Evolutionary conservation across 2,329 filamentous ascomycete genomes (phyloP).

Genomic region (Sarocladiaceae sp.): DNA sequence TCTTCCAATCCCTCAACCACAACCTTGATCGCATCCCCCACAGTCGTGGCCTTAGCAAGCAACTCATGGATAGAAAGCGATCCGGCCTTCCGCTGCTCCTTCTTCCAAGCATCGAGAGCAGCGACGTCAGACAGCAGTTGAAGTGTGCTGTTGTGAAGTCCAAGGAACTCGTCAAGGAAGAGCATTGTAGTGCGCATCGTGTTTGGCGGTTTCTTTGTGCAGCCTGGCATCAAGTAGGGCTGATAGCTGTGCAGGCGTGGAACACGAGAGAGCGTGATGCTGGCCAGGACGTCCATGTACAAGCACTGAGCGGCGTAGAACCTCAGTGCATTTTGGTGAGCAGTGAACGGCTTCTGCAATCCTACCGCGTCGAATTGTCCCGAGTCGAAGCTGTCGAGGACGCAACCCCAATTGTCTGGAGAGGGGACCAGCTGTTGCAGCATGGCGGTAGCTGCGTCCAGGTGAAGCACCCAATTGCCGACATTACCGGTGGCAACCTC

Average conservation of each 20-base stretch:
- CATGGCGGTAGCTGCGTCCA: constrained; percentile 40
- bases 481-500: constrained; percentile 42
- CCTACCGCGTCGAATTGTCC: constrained; percentile 4
- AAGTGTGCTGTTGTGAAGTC: constrained; percentile 54
- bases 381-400: constrained; percentile 18
- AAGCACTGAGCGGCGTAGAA: constrained; percentile 44
- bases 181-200: constrained; percentile 18
- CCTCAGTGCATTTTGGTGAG: constrained; percentile 41
- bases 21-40: constrained; percentile 32
- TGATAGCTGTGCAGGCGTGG: constrained; percentile 41
- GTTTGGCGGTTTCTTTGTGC: constrained; percentile 18
- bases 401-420: constrained; percentile 31
- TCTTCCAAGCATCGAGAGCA: constrained; percentile 52
- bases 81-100: constrained; percentile 35
- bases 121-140: constrained; percentile 51
- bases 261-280: constrained; percentile 37
- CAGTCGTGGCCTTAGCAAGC: constrained; percentile 36
- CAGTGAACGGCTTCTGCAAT: constrained; percentile 35
- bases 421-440: constrained; percentile 43
- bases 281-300: constrained; percentile 46
- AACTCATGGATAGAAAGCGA: constrained; percentile 42
- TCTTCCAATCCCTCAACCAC: background rate
- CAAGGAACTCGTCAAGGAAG: constrained; percentile 47
- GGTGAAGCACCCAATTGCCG: constrained; percentile 46
- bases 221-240: constrained; percentile 30